Base-by-base conservation (phyloP, 306 rosid species). In the Senna tora region DNA sequence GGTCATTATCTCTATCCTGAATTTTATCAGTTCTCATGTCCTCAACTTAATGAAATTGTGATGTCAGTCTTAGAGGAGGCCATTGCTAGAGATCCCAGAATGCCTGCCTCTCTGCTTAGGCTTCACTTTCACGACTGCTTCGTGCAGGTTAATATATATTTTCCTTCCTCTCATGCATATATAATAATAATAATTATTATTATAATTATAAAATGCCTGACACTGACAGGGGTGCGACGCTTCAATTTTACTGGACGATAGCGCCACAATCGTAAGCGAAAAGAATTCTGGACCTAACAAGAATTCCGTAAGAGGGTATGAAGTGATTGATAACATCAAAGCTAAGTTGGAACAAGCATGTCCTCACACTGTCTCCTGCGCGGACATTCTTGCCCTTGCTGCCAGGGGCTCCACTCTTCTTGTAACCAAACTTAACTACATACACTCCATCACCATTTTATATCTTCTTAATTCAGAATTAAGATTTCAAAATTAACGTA, bases 51-150 rank as follows among this genome's bases (percentile, higher is more conserved):
- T 69, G 90, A 92, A 79, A 86, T 92, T 84, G 93, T 87, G 69
- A 78, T 87, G 79, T 92, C 97, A 19, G 93, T 92, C 21, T 76
- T 92, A 81, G 86, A 82, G 79, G 78, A 75, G 57, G 90, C 92
- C 82, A 79, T 92, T 62, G 67, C 88, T 4, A 71, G 65, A 53
- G 82, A 89, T 21, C 89, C 87, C 8, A 75, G 93, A 70, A 75
- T 80, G 55, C 92, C 96, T 67, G 97, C 97, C 54, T 89, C 93
- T 79, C 79, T 92, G 33, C 93, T 92, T 32, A 78, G 97, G 67
- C 96, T 89, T 65, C 97, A 92, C 70, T 85, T 92, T 56, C 97
- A 92, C 13, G 96, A 89, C 57, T 92, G 97, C 72, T 92, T 89
- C 32, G 97, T 82, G 22, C 96, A 86, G 92, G 97, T 92, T 0